A percentile compares a stretch with the other conserved stretches of the same genome.
These are phyloP conservation scores for Yarrowia bubula DNA, from an alignment of 805 yeast genomes.

Conservation along the genomic window DNA sequence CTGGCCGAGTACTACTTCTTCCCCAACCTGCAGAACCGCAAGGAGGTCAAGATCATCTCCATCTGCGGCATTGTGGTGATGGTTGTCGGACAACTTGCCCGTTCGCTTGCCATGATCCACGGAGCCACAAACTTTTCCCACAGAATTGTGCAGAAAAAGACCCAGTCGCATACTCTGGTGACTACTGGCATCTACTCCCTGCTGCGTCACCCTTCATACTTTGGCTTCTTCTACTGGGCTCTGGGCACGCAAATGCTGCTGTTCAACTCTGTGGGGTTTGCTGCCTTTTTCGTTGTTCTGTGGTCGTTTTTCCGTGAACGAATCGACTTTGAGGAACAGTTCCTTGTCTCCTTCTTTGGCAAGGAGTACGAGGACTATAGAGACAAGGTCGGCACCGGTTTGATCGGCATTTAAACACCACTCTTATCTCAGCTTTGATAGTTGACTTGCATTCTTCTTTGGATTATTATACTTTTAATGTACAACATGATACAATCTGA, in stretches of 20 bases:
- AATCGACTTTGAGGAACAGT: slow-evolving; percentile 66
- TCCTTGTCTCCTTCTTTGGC: slow-evolving; percentile 42
- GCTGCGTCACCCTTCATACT: slow-evolving; percentile 85
- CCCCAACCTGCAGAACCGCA: slow-evolving; percentile 37
- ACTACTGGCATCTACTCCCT: slow-evolving; percentile 67
- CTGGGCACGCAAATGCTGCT: slow-evolving; percentile 75
- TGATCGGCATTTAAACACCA: not conserved
- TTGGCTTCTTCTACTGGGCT: slow-evolving; percentile 93
- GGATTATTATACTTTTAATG: not conserved
- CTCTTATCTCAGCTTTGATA: not conserved
- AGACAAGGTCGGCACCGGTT: slow-evolving; percentile 1
- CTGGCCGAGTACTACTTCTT: slow-evolving; percentile 44
- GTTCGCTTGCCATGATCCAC: slow-evolving; percentile 81
- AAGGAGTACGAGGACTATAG: not conserved
- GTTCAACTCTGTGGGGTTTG: slow-evolving; percentile 59
- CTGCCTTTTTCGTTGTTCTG: slow-evolving; percentile 55
- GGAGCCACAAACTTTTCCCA: slow-evolving; percentile 89
- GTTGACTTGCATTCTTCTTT: not conserved
- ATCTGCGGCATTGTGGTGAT: slow-evolving; percentile 50
- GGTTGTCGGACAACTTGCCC: slow-evolving; percentile 59
- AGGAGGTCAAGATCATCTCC: slow-evolving; percentile 38
- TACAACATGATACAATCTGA: no score
- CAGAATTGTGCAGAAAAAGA: slow-evolving; percentile 55
- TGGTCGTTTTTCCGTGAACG: slow-evolving; percentile 68
- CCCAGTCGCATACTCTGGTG: slow-evolving; percentile 61